Evolutionary conservation across 768 basidiomycete species (phyloP), one percentile per base, ranked within the genome.

Genomic region (Gymnopilus dilepis): DNA sequence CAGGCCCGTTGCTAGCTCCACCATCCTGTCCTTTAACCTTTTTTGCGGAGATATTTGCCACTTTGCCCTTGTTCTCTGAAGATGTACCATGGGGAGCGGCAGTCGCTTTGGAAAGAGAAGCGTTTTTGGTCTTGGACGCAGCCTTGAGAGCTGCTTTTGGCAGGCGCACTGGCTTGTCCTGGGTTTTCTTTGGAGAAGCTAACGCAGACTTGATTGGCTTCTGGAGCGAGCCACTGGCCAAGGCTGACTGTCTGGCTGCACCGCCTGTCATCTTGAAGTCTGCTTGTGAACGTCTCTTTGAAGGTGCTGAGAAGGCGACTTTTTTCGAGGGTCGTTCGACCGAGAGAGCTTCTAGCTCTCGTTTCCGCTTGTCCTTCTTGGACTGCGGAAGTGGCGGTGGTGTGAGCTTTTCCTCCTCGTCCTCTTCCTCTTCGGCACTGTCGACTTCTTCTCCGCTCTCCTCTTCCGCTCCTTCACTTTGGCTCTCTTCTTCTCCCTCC

Each of bases 311-410:
- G 66, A 88, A 86, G 1, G 83, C 76, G 28, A 88, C 87, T 66
- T 84, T 87, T 72, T 85, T 86, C 52, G 72, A 71, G 1, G 82
- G 75, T 6, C 71, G 77, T 30, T 67, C 65, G 17, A 68, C 65
- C 0, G 70, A 53, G 28, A 72, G 28, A 21, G 66, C 57, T 38
- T 76, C 75, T 33, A 70, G 51, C 1, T 67, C 70, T 50, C 76
- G 79, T 67, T 83, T 82, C 43, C 84, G 79, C 62, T 85, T 86
- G 67, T 80, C 78, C 61, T 79, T 83, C 47, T 70, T 75, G 3
- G 74, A 73, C 40, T 70, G 40, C 53, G 71, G 72, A 54, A 69
- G 67, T 55, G 60, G 74, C 6, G 63, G 70, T 67, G 63, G 58
- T n/a, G 60, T 73, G 21, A 76, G 78, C 19, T 81, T 79, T 3